Percentiles rank a stretch among this genome's conserved stretches.
Conservation (phyloP, 495 filamentous ascomycete species). For the Platismatia glauca region DNA sequence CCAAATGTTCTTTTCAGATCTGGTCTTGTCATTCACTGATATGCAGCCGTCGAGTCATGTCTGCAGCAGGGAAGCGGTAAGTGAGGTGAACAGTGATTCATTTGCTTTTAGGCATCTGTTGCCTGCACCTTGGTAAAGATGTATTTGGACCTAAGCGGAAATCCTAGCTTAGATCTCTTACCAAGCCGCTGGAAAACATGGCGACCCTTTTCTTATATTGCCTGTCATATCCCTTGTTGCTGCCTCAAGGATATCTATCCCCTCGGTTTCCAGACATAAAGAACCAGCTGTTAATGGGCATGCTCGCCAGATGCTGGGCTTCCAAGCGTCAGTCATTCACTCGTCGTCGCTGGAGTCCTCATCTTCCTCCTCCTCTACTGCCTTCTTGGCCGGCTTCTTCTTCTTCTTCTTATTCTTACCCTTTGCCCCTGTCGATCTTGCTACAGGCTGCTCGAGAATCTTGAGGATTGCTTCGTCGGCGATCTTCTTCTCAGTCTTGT, state of each 20-base stretch:
- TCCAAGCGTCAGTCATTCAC: slow-evolving; percentile 27
- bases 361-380: slow-evolving; percentile 40
- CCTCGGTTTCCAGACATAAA: not conserved
- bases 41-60: not conserved
- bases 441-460: slow-evolving; percentile 79
- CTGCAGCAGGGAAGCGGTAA: not conserved
- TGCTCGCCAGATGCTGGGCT: not conserved
- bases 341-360: slow-evolving; percentile 50
- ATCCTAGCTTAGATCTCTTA: not conserved
- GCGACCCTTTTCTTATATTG: not conserved
- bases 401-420: slow-evolving; percentile 79
- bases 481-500: slow-evolving; percentile 95
- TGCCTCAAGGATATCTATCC: too few relatives aligned
- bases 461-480: slow-evolving; percentile 88
- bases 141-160: not conserved
- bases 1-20: not conserved
- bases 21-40: not conserved
- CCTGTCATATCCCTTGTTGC: not conserved
- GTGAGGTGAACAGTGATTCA: not conserved
- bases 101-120: slow-evolving; percentile 8
- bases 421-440: slow-evolving; percentile 64
- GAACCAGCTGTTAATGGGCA: not conserved
- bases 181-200: not conserved
- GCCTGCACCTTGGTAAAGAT: not conserved
- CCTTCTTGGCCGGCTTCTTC: slow-evolving; percentile 75